A percentile compares a stretch with the other conserved stretches of the same genome.
These are phyloP conservation scores for Alternaria sp. DNA, from an alignment of 2,329 filamentous ascomycete genomes.

Conservation along the genomic window DNA sequence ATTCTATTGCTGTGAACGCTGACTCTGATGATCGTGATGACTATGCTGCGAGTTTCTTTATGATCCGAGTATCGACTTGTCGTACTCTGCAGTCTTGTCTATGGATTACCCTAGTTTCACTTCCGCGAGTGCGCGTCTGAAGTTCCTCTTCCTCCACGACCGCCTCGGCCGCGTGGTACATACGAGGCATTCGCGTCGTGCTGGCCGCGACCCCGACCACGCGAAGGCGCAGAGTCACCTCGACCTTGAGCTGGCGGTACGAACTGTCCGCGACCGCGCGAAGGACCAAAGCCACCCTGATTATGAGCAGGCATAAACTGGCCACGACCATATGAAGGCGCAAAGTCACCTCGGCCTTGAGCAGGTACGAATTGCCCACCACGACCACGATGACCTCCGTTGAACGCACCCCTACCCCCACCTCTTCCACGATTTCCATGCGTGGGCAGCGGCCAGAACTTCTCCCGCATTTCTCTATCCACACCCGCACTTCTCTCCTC, in stretches of 20 bases:
- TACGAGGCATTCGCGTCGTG: background rate
- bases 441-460: conserved; percentile 21
- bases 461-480: conserved; percentile 20
- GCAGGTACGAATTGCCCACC: background rate
- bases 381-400: background rate
- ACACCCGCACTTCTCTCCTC: conserved; percentile 19
- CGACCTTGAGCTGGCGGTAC: background rate
- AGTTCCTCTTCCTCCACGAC: background rate
- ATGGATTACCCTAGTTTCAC: background rate
- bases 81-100: background rate
- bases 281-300: background rate
- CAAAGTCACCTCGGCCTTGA: background rate
- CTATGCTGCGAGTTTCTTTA: too few species aligned
- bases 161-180: background rate
- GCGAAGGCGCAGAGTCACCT: background rate
- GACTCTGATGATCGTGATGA: background rate
- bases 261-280: background rate
- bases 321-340: background rate
- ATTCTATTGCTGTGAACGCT: background rate
- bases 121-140: background rate
- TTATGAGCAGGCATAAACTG: background rate
- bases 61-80: background rate
- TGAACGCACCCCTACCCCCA: conserved; percentile 2
- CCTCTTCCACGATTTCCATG: conserved; percentile 1
- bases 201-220: background rate